Evolutionary conservation across 225 moss, liverwort and hornwort species (phyloP).

Genomic region (Thuidium tamariscinum): DNA sequence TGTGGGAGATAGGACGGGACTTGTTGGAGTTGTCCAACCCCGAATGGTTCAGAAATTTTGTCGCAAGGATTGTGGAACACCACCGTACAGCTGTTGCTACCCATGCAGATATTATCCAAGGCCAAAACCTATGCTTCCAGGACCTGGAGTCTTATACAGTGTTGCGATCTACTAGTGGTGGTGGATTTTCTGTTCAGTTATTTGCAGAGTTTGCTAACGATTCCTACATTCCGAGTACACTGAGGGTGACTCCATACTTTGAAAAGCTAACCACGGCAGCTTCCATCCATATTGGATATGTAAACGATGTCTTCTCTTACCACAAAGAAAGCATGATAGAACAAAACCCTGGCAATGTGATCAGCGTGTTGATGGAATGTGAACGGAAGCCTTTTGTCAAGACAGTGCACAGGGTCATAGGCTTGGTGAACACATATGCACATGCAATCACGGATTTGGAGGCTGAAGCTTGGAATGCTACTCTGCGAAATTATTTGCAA

Average conservation of each 20-base stretch:
- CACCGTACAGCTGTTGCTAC: fast-evolving
- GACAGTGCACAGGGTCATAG: fast-evolving
- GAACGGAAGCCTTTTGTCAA: background rate
- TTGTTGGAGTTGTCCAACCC: background rate
- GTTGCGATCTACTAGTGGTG: fast-evolving
- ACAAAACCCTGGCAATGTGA: background rate
- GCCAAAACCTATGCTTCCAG: background rate
- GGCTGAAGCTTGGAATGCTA: background rate
- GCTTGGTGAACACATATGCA: background rate
- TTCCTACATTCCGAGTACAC: background rate
- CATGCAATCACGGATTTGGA: background rate
- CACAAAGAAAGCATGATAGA: background rate
- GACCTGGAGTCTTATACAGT: background rate
- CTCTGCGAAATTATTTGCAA: background rate
- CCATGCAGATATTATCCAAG: background rate
- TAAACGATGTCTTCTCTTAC: background rate
- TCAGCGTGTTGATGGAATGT: fast-evolving
- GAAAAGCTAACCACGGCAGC: background rate
- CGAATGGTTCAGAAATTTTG: background rate
- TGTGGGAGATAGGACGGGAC: background rate
- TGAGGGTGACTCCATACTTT: background rate
- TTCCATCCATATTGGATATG: background rate
- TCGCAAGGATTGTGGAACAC: background rate
- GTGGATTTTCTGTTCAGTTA: fast-evolving
- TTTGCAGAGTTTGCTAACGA: fast-evolving